A percentile compares a stretch with the other conserved stretches of the same genome.
These are phyloP conservation scores for Warburgia ugandensis DNA, from an alignment of 164 flowering plant species.

Conservation along the genomic window DNA sequence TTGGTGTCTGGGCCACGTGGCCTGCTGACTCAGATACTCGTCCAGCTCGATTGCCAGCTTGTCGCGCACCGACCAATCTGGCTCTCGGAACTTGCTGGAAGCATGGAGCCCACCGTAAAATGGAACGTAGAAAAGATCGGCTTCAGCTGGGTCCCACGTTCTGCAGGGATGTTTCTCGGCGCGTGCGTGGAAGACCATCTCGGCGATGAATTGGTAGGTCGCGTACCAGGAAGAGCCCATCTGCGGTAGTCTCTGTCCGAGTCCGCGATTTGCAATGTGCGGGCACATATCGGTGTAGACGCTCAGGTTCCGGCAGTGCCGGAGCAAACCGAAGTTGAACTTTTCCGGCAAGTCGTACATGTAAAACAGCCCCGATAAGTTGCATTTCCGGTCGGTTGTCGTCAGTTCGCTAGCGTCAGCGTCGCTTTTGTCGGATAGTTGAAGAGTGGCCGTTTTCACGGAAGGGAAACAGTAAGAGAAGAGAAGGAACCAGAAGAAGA, in stretches of 20 bases:
- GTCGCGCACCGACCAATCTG: constrained; percentile 23
- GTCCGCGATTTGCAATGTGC: constrained; percentile 43
- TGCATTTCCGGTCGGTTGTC: constrained; percentile 2
- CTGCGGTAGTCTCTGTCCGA: constrained; percentile 32
- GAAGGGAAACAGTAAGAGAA: constrained; percentile 3
- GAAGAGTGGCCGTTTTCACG: background rate
- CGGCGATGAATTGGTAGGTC: constrained; percentile 51
- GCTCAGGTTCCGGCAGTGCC: constrained; percentile 33
- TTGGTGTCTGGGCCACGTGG: constrained; percentile 24
- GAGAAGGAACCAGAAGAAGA: constrained; percentile 11
- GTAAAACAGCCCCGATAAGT: constrained; percentile 20
- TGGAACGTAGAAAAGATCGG: constrained; percentile 24
- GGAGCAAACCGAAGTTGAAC: constrained; percentile 37
- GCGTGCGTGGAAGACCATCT: constrained; percentile 47
- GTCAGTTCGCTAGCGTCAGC: background rate
- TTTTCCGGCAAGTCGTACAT: constrained; percentile 37
- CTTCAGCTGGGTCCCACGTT: constrained; percentile 13
- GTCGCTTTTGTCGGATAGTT: background rate
- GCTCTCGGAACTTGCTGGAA: constrained; percentile 38
- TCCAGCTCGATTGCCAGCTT: constrained; percentile 29
- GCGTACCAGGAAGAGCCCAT: constrained; percentile 28
- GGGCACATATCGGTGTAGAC: constrained; percentile 54
- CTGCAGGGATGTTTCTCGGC: constrained; percentile 26
- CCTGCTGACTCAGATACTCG: constrained; percentile 23
- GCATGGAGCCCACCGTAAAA: constrained; percentile 38